phyloP scores from a whole-genome alignment of 2,329 filamentous ascomycete genomes.

The Paecilomyces sp. region DNA sequence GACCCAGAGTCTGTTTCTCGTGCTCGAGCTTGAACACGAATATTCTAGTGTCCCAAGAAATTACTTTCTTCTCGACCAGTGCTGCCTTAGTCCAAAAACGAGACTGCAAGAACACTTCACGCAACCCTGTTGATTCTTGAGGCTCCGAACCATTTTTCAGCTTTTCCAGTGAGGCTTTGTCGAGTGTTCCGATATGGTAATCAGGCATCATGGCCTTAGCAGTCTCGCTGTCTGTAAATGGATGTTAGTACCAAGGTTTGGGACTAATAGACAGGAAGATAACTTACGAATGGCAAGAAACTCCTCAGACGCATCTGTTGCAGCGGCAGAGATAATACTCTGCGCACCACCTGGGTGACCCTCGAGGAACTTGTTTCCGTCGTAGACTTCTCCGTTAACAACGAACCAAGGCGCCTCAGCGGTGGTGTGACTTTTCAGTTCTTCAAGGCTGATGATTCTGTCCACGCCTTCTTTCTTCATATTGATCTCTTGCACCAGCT shows the following conservation, averaged over 20 bases:
- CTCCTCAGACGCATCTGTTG: constrained; percentile 74
- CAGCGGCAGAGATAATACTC: constrained; percentile 77
- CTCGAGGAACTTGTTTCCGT: constrained; percentile 72
- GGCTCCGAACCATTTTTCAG: constrained; percentile 45
- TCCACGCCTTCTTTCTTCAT: constrained; percentile 67
- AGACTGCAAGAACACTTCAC: constrained; percentile 62
- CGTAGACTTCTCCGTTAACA: constrained; percentile 80
- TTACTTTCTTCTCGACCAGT: constrained; percentile 58
- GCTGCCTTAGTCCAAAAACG: constrained; percentile 67
- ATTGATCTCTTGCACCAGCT: constrained; percentile 59
- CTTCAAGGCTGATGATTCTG: constrained; percentile 59
- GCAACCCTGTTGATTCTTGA: constrained; percentile 36
- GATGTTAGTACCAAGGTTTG: background rate
- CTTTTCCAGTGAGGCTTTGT: constrained; percentile 49
- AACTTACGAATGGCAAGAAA: constrained; percentile 83
- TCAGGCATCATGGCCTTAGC: constrained; percentile 82
- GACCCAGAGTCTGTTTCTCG: constrained; percentile 59
- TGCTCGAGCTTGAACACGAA: constrained; percentile 77
- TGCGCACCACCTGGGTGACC: constrained; percentile 80
- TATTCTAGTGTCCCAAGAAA: constrained; percentile 73
- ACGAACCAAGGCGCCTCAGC: constrained; percentile 76
- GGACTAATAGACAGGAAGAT: background rate
- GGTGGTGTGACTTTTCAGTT: constrained; percentile 61
- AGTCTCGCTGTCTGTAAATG: constrained; percentile 70
- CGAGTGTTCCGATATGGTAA: constrained; percentile 77